Evolutionary conservation across 2,329 filamentous ascomycete species (phyloP).

Genomic region (Alternaria burnsii): DNA sequence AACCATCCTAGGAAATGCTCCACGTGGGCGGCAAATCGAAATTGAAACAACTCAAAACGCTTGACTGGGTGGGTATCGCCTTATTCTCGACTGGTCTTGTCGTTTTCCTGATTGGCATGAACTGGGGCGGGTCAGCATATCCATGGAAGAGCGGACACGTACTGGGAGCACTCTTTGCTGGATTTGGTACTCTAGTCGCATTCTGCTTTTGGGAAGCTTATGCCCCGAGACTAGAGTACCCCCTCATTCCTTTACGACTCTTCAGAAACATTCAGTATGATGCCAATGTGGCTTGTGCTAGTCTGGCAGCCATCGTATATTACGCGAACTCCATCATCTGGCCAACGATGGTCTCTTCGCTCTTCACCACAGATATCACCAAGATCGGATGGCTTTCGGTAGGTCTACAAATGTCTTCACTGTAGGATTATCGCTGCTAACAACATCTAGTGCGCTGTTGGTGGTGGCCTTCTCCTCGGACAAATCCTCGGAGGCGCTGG

Average conservation of each 20-base stretch:
- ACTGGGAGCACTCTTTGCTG: slow-evolving; percentile 46
- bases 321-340: slow-evolving; percentile 46
- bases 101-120: slow-evolving; percentile 58
- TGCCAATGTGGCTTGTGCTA: slow-evolving; percentile 44
- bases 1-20: slow-evolving; percentile 41
- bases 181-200: slow-evolving; percentile 41
- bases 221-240: slow-evolving; percentile 41
- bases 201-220: slow-evolving; percentile 46
- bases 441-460: slow-evolving; percentile 35
- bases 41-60: slow-evolving; percentile 44
- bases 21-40: slow-evolving; percentile 47
- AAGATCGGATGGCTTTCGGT: slow-evolving; percentile 46
- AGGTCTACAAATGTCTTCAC: background rate
- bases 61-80: slow-evolving; percentile 60
- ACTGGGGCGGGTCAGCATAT: slow-evolving; percentile 51
- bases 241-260: slow-evolving; percentile 49
- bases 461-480: slow-evolving; percentile 44
- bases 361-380: slow-evolving; percentile 40
- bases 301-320: slow-evolving; percentile 46
- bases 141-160: slow-evolving; percentile 49
- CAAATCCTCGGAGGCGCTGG: slow-evolving; percentile 44
- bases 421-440: slow-evolving; percentile 8
- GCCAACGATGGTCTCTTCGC: slow-evolving; percentile 40
- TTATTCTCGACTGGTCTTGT: slow-evolving; percentile 58
- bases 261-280: slow-evolving; percentile 48